Evolutionary conservation across 805 yeast species (phyloP).

Genomic region (Trichomonascus vanleenenianus): DNA sequence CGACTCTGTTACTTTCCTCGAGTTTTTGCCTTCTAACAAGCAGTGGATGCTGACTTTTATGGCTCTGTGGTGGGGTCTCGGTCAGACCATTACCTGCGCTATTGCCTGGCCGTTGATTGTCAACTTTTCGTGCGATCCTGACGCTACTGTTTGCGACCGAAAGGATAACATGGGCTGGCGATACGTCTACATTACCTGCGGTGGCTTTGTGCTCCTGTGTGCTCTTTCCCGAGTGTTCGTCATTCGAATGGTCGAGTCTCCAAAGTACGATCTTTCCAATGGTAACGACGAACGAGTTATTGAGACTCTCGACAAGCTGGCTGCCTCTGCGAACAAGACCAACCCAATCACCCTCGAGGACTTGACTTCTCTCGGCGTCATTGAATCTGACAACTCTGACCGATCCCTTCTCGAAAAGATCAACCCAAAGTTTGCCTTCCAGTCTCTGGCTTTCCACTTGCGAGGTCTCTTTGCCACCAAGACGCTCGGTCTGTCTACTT

Average conservation of each 20-base stretch:
- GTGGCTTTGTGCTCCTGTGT: slow-evolving; percentile 43
- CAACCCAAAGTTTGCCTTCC: slow-evolving; percentile 16
- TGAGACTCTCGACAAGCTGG: slow-evolving; percentile 39
- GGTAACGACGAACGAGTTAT: slow-evolving; percentile 46
- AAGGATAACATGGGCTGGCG: slow-evolving; percentile 53
- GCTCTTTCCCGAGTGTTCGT: slow-evolving; percentile 42
- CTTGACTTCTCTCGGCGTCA: slow-evolving; percentile 38
- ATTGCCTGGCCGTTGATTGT: slow-evolving; percentile 52
- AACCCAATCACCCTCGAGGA: slow-evolving; percentile 42
- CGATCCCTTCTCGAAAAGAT: slow-evolving; percentile 10
- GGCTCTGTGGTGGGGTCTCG: slow-evolving; percentile 58
- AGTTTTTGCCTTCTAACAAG: slow-evolving; percentile 43
- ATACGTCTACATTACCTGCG: slow-evolving; percentile 46
- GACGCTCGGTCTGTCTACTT: slow-evolving; percentile 37
- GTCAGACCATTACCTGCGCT: slow-evolving; percentile 46
- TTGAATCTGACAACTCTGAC: slow-evolving; percentile 18
- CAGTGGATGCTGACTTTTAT: slow-evolving; percentile 47
- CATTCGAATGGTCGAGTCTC: slow-evolving; percentile 44
- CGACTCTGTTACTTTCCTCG: slow-evolving; percentile 47
- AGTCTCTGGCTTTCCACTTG: slow-evolving; percentile 32
- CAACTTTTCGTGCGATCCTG: slow-evolving; percentile 37
- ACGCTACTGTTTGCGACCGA: slow-evolving; percentile 38
- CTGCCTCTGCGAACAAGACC: slow-evolving; percentile 37
- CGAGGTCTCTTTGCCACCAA: slow-evolving; percentile 40
- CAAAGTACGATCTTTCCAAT: slow-evolving; percentile 44